Evolutionary conservation across 805 yeast species (phyloP).

Genomic region (Zygosaccharomyces rouxii): DNA sequence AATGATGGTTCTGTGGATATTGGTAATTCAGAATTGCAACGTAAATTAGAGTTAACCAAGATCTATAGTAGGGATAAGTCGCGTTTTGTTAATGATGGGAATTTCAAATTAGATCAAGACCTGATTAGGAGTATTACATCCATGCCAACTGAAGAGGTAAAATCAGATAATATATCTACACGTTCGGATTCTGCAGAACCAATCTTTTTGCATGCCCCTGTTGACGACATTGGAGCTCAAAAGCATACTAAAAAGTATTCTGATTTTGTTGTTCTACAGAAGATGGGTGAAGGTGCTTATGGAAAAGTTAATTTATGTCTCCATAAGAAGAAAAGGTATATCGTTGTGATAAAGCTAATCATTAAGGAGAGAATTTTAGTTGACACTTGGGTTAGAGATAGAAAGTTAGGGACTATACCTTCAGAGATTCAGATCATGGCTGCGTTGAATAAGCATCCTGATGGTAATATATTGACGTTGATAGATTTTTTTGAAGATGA

Average conservation of each 20-base stretch:
- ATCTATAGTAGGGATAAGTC: conserved; percentile 32
- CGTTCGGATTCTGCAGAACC: conserved; percentile 7
- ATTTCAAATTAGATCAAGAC: conserved; percentile 32
- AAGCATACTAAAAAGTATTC: conserved; percentile 67
- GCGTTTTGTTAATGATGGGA: conserved; percentile 34
- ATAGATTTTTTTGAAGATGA: conserved; percentile 92
- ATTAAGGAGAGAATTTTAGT: conserved; percentile 89
- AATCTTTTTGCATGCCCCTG: conserved; percentile 21
- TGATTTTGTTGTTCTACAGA: conserved; percentile 67
- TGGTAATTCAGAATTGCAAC: conserved; percentile 21
- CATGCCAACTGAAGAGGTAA: conserved; percentile 11
- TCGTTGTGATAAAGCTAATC: conserved; percentile 80
- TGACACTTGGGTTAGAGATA: conserved; percentile 96
- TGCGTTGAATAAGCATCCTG: conserved; percentile 69
- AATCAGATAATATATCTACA: conserved; percentile 5
- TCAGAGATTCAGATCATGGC: conserved; percentile 95
- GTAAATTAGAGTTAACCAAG: conserved; percentile 29
- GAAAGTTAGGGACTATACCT: conserved; percentile 87
- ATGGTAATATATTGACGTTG: conserved; percentile 79
- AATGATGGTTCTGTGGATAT: conserved; percentile 5
- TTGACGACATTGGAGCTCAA: conserved; percentile 50
- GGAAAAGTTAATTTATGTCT: conserved; percentile 85
- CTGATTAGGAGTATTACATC: conserved; percentile 32
- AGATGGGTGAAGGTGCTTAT: conserved; percentile 95
- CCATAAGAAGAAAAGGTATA: conserved; percentile 59